phyloP scores from a whole-genome alignment of 164 flowering plant species.

The Nymphaea colorata region DNA sequence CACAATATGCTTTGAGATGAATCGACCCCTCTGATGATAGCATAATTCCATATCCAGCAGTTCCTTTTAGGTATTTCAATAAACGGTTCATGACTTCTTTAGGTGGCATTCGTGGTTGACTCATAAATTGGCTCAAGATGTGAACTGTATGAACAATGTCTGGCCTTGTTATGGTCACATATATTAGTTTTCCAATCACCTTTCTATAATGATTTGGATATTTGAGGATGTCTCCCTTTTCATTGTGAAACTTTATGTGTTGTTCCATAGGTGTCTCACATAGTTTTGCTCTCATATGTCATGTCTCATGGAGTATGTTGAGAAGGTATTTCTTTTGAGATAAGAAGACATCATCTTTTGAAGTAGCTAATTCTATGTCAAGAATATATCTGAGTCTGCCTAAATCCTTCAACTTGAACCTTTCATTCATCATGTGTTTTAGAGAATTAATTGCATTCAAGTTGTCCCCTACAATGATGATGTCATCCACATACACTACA shows the following conservation, averaged over 20 bases:
- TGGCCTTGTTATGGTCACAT: neutral
- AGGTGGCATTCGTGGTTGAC: neutral
- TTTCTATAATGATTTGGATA: neutral
- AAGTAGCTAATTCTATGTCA: neutral
- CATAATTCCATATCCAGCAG: neutral
- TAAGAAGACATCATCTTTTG: neutral
- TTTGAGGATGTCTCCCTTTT: neutral
- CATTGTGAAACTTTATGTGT: neutral
- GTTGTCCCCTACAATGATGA: neutral
- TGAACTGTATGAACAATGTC: conserved; percentile 1
- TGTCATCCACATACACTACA: conserved; percentile 1
- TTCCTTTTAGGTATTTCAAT: neutral
- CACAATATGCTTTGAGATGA: neutral
- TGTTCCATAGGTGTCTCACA: neutral
- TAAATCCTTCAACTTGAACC: neutral
- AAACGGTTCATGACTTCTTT: neutral
- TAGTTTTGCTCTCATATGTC: no score
- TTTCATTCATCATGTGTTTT: neutral
- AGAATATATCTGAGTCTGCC: neutral
- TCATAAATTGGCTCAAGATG: neutral
- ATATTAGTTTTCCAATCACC: neutral
- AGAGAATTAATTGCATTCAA: neutral
- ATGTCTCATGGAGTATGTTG: no score
- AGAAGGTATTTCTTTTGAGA: neutral
- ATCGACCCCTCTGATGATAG: neutral